Percentiles rank a stretch among this genome's conserved stretches.
Conservation (phyloP, 2,329 filamentous ascomycete species). For the Colletotrichum horii region DNA sequence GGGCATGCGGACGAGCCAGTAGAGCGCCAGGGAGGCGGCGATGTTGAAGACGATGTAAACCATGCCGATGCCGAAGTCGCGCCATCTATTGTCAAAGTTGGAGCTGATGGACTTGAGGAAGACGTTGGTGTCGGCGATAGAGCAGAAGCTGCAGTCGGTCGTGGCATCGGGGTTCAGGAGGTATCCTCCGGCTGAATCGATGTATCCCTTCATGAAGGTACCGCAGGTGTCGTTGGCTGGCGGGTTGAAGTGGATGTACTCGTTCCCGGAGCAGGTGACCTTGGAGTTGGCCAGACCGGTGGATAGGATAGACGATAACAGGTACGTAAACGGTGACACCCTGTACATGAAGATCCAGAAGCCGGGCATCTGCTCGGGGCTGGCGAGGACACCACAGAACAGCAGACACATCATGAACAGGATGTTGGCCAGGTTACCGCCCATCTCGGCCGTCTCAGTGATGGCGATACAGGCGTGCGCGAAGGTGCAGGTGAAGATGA, state of each 20-base stretch:
- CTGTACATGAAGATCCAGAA: slow-evolving; percentile 79
- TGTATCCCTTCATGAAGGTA: slow-evolving; percentile 52
- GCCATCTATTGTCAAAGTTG: slow-evolving; percentile 54
- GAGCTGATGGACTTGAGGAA: slow-evolving; percentile 45
- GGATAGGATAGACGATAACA: slow-evolving; percentile 64
- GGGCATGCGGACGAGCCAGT: slow-evolving; percentile 47
- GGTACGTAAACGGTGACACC: slow-evolving; percentile 72
- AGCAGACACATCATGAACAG: slow-evolving; percentile 56
- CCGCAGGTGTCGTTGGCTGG: slow-evolving; percentile 46
- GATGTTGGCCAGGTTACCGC: slow-evolving; percentile 66
- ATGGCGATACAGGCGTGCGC: slow-evolving; percentile 68
- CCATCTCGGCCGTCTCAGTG: slow-evolving; percentile 67
- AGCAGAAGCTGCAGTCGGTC: slow-evolving; percentile 49
- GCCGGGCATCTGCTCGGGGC: slow-evolving; percentile 59
- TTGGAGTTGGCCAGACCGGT: slow-evolving; percentile 26
- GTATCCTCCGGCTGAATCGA: slow-evolving; percentile 48
- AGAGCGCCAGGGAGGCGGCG: slow-evolving; percentile 49
- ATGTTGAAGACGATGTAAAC: slow-evolving; percentile 57
- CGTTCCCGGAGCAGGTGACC: slow-evolving; percentile 27
- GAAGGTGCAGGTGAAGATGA: slow-evolving; percentile 72
- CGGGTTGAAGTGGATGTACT: slow-evolving; percentile 64
- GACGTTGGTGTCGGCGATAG: slow-evolving; percentile 38
- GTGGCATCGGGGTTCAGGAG: slow-evolving; percentile 48
- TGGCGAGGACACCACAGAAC: slow-evolving; percentile 69
- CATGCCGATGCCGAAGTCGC: slow-evolving; percentile 61